Base-by-base conservation (phyloP, 768 basidiomycete species). In the Gloeopeniophorella convolvens region DNA sequence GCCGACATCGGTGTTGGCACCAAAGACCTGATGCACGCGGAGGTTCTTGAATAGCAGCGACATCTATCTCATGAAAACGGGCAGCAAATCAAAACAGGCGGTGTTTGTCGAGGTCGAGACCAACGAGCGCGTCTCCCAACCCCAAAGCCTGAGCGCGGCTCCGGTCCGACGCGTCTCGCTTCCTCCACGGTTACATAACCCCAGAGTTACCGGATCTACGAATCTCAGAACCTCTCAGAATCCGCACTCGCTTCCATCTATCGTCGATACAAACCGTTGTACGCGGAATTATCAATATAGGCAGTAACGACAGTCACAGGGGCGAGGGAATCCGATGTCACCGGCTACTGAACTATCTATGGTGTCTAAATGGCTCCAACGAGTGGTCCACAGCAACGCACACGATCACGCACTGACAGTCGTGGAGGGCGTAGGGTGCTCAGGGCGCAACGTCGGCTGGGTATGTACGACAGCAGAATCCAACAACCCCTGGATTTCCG, bases 1-100 rank as follows among this genome's bases (percentile, higher is more conserved):
- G 23, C 95, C 95, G 42, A 97, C 93, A 66, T 92, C 83, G 2
- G 95, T 98, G 67, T 95, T 96, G 1, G 94, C 92, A 27, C 95
- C 95, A 62, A 96, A 95, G 51, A 97, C 72, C 64, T 95, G 90
- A 65, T 93, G 89, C 26, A 92, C 71, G 15, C 90, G 80, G 28
- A 97, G 76, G 62, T 93, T 77, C 60, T 79, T 83, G 72, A 87
- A 94, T 37, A 98, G 82, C 18, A 84, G 75, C 42, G 87, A 80
- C 90, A 93, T 92, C 35, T 48, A 48, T 27, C 21, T 39, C 37
- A 21, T 21, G 42, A 28, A 24, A 26, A 24, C 18, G 13, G 30
- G 27, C n/a, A 18, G 16, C 20, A 31, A 9, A 18, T 24, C 28
- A 44, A 24, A 44, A 12, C 28, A 44, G 27, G 28, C 39, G 15